A percentile compares a stretch with the other conserved stretches of the same genome.
Conservation (phyloP, 2,329 filamentous ascomycete genomes). For the Mollisiaceae sp. region DNA sequence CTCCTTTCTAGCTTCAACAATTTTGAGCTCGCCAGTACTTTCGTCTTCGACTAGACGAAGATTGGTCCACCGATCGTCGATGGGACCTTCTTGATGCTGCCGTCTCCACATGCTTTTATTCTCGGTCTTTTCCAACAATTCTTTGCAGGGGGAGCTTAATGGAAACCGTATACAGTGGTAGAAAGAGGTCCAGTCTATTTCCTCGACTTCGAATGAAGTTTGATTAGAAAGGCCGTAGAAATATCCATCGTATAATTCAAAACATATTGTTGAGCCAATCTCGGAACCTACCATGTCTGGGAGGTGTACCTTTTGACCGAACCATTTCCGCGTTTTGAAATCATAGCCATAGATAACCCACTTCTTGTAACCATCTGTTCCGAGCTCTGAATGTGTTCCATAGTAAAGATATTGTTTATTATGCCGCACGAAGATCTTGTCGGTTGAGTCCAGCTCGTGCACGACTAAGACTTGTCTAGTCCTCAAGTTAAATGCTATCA, state of each 20-base stretch:
- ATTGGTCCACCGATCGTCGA: slow-evolving; percentile 76
- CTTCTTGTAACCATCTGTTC: slow-evolving; percentile 59
- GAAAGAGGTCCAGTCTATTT: slow-evolving; percentile 70
- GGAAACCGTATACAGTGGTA: slow-evolving; percentile 71
- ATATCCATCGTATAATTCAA: slow-evolving; percentile 68
- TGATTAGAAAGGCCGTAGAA: slow-evolving; percentile 76
- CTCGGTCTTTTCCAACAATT: slow-evolving; percentile 49
- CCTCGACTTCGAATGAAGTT: slow-evolving; percentile 63
- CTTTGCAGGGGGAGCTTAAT: slow-evolving; percentile 51
- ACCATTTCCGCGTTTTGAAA: slow-evolving; percentile 49
- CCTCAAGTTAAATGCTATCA: slow-evolving; percentile 56
- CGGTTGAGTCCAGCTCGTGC: slow-evolving; percentile 50
- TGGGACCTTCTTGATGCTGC: slow-evolving; percentile 70
- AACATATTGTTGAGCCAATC: slow-evolving; percentile 70
- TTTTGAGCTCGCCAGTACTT: slow-evolving; percentile 58
- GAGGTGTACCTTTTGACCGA: slow-evolving; percentile 55
- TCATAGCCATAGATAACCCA: slow-evolving; percentile 66
- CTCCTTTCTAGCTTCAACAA: slow-evolving; percentile 73
- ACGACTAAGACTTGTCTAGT: slow-evolving; percentile 49
- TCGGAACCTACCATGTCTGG: slow-evolving; percentile 66
- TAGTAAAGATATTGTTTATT: slow-evolving; percentile 65
- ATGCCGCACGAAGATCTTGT: slow-evolving; percentile 71
- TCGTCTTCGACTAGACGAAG: slow-evolving; percentile 67
- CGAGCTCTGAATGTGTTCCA: slow-evolving; percentile 64
- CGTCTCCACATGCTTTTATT: slow-evolving; percentile 64